phyloP scores from a whole-genome alignment of 306 rosid genomes.

The Hippophae gyantsensis region DNA sequence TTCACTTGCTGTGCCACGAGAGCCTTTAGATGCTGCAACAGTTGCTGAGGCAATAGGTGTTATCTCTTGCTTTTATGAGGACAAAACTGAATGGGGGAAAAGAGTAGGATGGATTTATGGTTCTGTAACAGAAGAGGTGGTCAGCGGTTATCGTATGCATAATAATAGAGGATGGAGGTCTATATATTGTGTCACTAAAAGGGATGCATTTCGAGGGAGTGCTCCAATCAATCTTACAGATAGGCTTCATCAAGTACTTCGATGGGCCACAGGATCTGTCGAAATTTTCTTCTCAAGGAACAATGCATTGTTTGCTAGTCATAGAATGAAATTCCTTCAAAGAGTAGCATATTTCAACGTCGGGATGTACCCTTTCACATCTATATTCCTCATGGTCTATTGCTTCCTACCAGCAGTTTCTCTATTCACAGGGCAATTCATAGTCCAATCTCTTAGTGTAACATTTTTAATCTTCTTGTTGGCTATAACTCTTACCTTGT shows the following conservation, averaged over 20 bases:
- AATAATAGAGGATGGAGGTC: slow-evolving; percentile 92
- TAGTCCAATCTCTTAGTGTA: slow-evolving; percentile 54
- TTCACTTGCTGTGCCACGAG: slow-evolving; percentile 71
- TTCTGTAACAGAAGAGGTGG: slow-evolving; percentile 90
- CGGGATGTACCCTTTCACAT: slow-evolving; percentile 89
- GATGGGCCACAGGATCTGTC: slow-evolving; percentile 89
- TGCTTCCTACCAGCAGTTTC: slow-evolving; percentile 79
- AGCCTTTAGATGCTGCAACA: slow-evolving; percentile 71
- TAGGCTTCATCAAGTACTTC: slow-evolving; percentile 73
- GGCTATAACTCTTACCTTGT: slow-evolving; percentile 60
- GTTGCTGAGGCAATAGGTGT: slow-evolving; percentile 84
- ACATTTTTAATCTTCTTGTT: slow-evolving; percentile 57
- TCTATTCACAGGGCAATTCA: slow-evolving; percentile 70
- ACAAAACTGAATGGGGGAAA: slow-evolving; percentile 83
- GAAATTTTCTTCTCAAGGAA: slow-evolving; percentile 78
- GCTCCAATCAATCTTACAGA: slow-evolving; percentile 82
- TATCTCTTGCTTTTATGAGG: slow-evolving; percentile 77
- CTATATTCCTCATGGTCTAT: slow-evolving; percentile 61
- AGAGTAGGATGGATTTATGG: slow-evolving; percentile 90
- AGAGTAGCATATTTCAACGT: slow-evolving; percentile 85
- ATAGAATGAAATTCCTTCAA: slow-evolving; percentile 65
- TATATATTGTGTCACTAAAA: slow-evolving; percentile 66
- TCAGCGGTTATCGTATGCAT: slow-evolving; percentile 83
- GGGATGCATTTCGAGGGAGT: slow-evolving; percentile 75
- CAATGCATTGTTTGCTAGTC: slow-evolving; percentile 66